A percentile compares a stretch with the other conserved stretches of the same genome.
These are phyloP conservation scores for Neospora caninum DNA, from an alignment of 169 alveolate genomes.

Conservation along the genomic window DNA sequence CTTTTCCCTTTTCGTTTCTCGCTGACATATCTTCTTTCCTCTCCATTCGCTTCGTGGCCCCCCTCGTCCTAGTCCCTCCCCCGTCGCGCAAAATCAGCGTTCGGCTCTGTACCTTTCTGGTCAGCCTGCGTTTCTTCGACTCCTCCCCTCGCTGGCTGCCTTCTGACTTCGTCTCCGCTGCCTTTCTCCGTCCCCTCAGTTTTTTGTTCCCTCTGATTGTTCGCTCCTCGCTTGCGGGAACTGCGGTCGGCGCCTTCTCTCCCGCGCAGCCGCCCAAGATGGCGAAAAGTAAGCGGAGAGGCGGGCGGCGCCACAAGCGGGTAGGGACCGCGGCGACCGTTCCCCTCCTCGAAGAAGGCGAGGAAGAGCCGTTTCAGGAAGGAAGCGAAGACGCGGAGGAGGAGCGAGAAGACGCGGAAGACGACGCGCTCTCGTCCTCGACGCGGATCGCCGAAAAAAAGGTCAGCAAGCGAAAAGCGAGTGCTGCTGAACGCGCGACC, in stretches of 20 bases:
- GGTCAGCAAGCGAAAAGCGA: neutral
- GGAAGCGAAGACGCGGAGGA: neutral
- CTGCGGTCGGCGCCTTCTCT: neutral
- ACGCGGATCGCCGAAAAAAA: neutral
- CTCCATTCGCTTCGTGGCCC: too few relatives aligned
- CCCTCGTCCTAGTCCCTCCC: too few relatives aligned
- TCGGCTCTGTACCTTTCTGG: too few relatives aligned
- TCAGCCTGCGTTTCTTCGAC: too few relatives aligned
- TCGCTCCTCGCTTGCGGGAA: too few relatives aligned
- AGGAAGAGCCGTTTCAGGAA: neutral
- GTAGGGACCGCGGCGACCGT: too few relatives aligned
- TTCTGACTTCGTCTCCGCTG: too few relatives aligned
- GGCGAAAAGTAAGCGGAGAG: conserved; percentile 1
- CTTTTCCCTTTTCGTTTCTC: too few relatives aligned
- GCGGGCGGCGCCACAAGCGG: conserved; percentile 14
- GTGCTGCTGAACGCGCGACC: neutral
- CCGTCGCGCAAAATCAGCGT: too few relatives aligned
- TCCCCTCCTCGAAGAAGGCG: neutral
- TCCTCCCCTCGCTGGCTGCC: too few relatives aligned
- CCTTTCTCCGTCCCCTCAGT: neutral
- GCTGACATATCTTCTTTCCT: too few relatives aligned
- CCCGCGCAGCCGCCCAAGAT: neutral
- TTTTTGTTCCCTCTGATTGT: too few relatives aligned
- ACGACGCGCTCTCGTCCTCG: neutral
- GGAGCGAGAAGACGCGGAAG: neutral